Evolutionary conservation across 1,284 basidiomycete species (phyloP).

Genomic region (Cystobasidium pallidum): DNA sequence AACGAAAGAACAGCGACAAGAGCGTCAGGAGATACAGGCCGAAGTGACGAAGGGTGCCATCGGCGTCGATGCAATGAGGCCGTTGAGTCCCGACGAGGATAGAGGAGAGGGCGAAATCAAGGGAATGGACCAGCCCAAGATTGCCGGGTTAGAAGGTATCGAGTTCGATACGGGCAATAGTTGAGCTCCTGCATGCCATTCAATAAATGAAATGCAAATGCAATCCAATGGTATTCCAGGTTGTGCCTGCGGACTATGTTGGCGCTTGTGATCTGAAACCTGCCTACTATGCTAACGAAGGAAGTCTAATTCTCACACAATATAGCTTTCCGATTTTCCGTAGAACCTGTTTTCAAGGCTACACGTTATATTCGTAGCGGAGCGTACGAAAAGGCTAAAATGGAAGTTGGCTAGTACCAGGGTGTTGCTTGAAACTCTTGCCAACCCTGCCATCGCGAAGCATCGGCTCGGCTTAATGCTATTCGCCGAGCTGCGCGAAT

Average conservation of each 20-base stretch:
- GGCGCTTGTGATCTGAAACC: no score
- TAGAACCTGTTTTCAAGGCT: no score
- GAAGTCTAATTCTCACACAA: no score
- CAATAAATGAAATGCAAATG: no score
- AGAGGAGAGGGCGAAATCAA: constrained; percentile 40
- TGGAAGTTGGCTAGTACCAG: constrained; percentile 23
- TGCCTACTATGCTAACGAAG: no score
- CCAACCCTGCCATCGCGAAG: constrained; percentile 31
- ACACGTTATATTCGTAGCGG: no score
- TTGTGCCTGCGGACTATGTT: no score
- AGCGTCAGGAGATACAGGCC: constrained; percentile 20
- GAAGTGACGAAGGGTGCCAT: constrained; percentile 23
- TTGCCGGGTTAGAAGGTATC: constrained; percentile 40
- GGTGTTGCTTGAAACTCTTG: constrained; percentile 31
- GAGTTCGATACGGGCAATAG: constrained; percentile 36
- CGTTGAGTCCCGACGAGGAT: constrained; percentile 27
- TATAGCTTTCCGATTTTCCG: no score
- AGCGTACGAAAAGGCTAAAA: no score
- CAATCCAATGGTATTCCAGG: no score
- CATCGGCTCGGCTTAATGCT: constrained; percentile 25
- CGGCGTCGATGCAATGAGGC: constrained; percentile 36
- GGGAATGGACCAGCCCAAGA: constrained; percentile 38
- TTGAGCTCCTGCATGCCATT: constrained; percentile 1
- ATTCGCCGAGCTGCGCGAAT: neutral
- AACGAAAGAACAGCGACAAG: constrained; percentile 22